A percentile compares a stretch with the other conserved stretches of the same genome.
Evolutionary conservation across 306 rosid genomes (phyloP).

Genomic region (Vigna angularis): DNA sequence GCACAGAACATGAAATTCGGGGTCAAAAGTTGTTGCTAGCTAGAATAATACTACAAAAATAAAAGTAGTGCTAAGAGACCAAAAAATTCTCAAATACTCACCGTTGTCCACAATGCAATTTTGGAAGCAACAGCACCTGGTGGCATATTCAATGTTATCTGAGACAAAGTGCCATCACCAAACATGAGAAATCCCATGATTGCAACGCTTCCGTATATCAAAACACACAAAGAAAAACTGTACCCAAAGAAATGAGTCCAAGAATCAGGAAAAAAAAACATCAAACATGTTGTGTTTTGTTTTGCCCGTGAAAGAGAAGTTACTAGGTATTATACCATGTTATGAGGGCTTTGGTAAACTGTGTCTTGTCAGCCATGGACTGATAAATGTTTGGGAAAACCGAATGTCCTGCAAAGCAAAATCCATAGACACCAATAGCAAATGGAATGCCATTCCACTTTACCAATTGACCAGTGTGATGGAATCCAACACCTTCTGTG

Average conservation of each 20-base stretch:
- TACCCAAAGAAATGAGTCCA: constrained; percentile 26
- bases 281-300: background rate
- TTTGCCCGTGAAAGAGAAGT: constrained; percentile 5
- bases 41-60: background rate
- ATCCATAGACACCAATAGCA: constrained; percentile 76
- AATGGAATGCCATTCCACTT: constrained; percentile 75
- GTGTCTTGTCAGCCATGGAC: constrained; percentile 75
- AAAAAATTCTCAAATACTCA: constrained; percentile 47
- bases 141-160: constrained; percentile 82
- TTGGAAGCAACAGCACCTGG: constrained; percentile 58
- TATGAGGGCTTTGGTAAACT: constrained; percentile 57
- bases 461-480: constrained; percentile 56
- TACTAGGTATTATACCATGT: constrained; percentile 31
- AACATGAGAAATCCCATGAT: constrained; percentile 80
- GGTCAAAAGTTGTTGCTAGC: background rate
- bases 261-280: constrained; percentile 1
- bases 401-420: constrained; percentile 79
- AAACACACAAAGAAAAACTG: constrained; percentile 67
- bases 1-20: constrained; percentile 35
- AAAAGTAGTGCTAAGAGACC: constrained; percentile 6
- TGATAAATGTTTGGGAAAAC: constrained; percentile 81
- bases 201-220: constrained; percentile 72
- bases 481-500: constrained; percentile 59
- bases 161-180: constrained; percentile 71
- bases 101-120: constrained; percentile 79